Conservation (phyloP, 208 protist species). For the Crithidia bombi region DNA sequence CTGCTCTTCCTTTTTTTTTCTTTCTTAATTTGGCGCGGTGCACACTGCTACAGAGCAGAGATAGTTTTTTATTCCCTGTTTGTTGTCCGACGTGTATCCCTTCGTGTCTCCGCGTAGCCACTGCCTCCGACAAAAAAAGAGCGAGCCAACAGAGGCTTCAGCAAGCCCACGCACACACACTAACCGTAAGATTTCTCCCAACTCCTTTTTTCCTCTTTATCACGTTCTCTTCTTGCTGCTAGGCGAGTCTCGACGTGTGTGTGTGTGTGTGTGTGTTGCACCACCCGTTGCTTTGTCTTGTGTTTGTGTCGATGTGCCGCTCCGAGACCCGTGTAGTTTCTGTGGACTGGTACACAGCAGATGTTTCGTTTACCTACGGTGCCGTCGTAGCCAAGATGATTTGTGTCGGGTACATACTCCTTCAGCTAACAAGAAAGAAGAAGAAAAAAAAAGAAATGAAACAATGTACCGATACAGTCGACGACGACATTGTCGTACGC, state of each 20-base stretch:
- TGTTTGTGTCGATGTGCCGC: too few relatives aligned
- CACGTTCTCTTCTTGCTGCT: background rate
- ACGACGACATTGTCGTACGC: too few relatives aligned
- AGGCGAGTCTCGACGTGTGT: background rate
- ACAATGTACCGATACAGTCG: too few relatives aligned
- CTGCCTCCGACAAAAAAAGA: too few relatives aligned
- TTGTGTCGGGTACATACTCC: background rate
- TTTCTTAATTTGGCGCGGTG: background rate
- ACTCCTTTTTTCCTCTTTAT: background rate
- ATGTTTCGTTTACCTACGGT: too few relatives aligned
- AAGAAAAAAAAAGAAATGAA: conserved; percentile 6
- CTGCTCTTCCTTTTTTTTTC: conserved; percentile 2
- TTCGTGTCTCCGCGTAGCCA: too few relatives aligned
- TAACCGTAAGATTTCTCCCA: too few relatives aligned
- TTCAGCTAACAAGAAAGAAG: background rate
- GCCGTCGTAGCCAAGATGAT: background rate
- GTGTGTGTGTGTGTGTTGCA: background rate
- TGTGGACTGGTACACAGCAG: too few relatives aligned
- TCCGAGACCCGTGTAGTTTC: too few relatives aligned
- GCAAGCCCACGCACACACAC: background rate
- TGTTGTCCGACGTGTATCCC: background rate
- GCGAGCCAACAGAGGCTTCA: too few relatives aligned
- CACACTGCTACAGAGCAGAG: background rate
- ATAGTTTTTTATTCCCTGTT: background rate
- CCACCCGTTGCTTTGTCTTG: background rate